Conservation (phyloP, 306 rosid species). For the Sicyos edulis region DNA sequence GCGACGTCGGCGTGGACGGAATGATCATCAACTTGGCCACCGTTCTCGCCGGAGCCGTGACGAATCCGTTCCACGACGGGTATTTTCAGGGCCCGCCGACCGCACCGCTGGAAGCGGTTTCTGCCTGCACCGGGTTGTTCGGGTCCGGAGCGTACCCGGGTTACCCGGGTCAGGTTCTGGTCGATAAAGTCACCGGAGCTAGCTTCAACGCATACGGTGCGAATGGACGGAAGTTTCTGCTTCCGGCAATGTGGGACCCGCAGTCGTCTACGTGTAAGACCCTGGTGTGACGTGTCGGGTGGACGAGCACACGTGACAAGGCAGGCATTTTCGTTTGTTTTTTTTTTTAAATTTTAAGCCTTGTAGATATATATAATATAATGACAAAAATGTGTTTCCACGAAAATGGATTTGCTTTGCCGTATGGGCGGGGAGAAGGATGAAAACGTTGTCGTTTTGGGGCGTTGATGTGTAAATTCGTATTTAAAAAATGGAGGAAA, state of each 20-base stretch:
- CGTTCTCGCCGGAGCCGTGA: slow-evolving; percentile 75
- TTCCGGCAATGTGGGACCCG: slow-evolving; percentile 99
- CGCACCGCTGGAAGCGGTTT: slow-evolving; percentile 81
- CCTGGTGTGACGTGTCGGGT: slow-evolving; percentile 34
- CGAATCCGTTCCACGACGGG: slow-evolving; percentile 78
- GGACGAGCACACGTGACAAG: no score
- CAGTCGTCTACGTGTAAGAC: slow-evolving; percentile 56
- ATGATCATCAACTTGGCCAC: slow-evolving; percentile 84
- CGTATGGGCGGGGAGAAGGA: slow-evolving; percentile 11
- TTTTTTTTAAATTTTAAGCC: no score
- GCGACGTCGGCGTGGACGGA: slow-evolving; percentile 89
- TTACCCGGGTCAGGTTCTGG: slow-evolving; percentile 55
- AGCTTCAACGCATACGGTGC: slow-evolving; percentile 72
- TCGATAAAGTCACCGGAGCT: slow-evolving; percentile 52
- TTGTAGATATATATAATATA: no score
- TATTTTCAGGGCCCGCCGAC: slow-evolving; percentile 70
- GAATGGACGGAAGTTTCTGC: slow-evolving; percentile 53
- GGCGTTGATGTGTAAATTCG: slow-evolving; percentile 56
- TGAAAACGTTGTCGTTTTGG: slow-evolving; percentile 42
- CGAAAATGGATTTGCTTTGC: not conserved
- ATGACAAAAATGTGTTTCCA: slow-evolving; percentile 26
- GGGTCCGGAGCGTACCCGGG: slow-evolving; percentile 89
- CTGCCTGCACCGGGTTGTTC: slow-evolving; percentile 68
- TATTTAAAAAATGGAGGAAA: slow-evolving; percentile 15
- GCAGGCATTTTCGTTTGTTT: no score